phyloP scores from a whole-genome alignment of 305 asterid genomes.

The Solanum hybrid region DNA sequence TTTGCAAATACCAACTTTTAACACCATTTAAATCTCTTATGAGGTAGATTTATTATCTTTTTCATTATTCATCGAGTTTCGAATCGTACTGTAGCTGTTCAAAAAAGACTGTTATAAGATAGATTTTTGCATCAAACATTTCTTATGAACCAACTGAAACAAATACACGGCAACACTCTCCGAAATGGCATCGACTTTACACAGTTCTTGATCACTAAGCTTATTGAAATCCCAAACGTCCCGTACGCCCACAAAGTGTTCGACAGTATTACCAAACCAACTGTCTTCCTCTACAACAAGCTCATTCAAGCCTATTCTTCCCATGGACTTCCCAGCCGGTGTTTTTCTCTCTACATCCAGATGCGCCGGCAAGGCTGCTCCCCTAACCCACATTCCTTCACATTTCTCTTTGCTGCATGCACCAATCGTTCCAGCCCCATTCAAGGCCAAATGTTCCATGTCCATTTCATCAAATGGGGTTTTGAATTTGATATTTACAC shows the following conservation, averaged over 20 bases:
- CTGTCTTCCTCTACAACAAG: constrained; percentile 61
- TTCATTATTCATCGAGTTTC: neutral
- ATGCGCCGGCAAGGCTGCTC: constrained; percentile 29
- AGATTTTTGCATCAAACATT: neutral
- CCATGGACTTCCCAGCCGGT: constrained; percentile 37
- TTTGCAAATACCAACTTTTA: neutral
- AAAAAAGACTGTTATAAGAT: neutral
- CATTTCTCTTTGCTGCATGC: constrained; percentile 59
- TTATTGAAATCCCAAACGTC: constrained; percentile 40
- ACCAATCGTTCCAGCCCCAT: constrained; percentile 26
- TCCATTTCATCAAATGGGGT: constrained; percentile 60
- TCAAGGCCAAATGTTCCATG: constrained; percentile 50
- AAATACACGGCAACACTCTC: constrained; percentile 51
- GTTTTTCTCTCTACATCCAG: constrained; percentile 48
- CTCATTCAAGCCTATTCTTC: constrained; percentile 69
- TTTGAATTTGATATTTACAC: constrained; percentile 41
- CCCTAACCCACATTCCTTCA: constrained; percentile 58
- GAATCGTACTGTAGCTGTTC: neutral
- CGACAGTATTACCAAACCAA: constrained; percentile 54
- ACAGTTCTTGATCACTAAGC: constrained; percentile 25
- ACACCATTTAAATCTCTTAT: neutral
- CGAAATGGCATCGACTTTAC: constrained; percentile 48
- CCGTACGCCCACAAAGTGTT: constrained; percentile 69
- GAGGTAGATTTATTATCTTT: neutral
- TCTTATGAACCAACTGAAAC: constrained; percentile 56